These are phyloP conservation scores for Mucor plumbeus DNA, from an alignment of 371 early-diverging fungal genomes.

Conservation along the genomic window DNA sequence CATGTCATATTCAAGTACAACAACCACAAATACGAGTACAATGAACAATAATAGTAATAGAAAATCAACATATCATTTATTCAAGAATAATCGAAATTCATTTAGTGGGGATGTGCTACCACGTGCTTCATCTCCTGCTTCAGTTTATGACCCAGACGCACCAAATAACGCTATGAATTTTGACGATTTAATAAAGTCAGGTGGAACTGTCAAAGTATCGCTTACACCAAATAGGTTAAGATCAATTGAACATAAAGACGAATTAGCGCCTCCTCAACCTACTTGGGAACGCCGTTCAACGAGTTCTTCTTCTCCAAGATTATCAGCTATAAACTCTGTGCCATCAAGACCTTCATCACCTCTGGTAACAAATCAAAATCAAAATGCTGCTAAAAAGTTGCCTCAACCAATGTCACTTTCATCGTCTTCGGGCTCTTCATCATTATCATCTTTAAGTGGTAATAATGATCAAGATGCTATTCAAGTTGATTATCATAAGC, in stretches of 20 bases:
- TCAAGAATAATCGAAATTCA: conserved; percentile 45
- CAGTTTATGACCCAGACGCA: conserved; percentile 46
- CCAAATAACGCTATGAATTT: conserved; percentile 45
- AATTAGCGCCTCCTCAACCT: conserved; percentile 11
- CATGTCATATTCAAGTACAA: conserved; percentile 30
- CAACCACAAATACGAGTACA: not conserved
- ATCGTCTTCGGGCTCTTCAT: not conserved
- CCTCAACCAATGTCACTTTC: not conserved
- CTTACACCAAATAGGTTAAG: conserved; percentile 66
- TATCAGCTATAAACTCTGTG: conserved; percentile 16
- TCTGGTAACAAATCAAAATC: not conserved
- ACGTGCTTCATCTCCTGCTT: conserved; percentile 21
- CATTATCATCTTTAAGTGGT: not conserved
- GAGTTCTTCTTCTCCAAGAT: conserved; percentile 22
- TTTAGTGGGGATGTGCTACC: conserved; percentile 26
- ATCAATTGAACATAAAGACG: conserved; percentile 59
- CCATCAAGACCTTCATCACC: conserved; percentile 20
- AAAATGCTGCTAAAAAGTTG: not conserved
- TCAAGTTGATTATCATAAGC: not conserved
- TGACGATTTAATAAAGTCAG: conserved; percentile 64
- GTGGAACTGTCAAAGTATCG: conserved; percentile 65
- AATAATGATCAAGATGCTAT: not conserved
- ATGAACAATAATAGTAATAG: conserved; percentile 24
- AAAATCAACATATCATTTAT: conserved; percentile 51
- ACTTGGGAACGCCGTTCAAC: conserved; percentile 46